Evolutionary conservation across 305 asterid species (phyloP).

Genomic region (Fraxinus xanthoxyloides): DNA sequence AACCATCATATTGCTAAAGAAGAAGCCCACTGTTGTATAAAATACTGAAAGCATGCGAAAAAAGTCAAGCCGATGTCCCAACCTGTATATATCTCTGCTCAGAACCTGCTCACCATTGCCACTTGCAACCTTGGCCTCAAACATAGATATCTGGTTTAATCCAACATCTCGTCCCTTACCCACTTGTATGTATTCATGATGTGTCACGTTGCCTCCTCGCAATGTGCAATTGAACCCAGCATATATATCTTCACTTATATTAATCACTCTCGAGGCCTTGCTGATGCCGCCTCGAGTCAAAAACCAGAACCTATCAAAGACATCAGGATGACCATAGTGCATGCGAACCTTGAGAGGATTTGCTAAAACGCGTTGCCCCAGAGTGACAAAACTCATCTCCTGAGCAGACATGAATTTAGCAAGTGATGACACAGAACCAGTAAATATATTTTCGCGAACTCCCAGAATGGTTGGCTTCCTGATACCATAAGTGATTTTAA

Average conservation of each 20-base stretch:
- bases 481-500: conserved; percentile 62
- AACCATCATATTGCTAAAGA: conserved; percentile 81
- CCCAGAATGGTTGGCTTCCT: conserved; percentile 91
- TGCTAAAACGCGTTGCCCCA: conserved; percentile 92
- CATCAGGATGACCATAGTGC: conserved; percentile 98
- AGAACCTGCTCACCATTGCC: conserved; percentile 91
- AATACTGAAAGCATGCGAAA: conserved; percentile 96
- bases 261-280: conserved; percentile 92
- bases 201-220: conserved; percentile 95
- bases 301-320: conserved; percentile 92
- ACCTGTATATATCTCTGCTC: conserved; percentile 88
- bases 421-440: conserved; percentile 94
- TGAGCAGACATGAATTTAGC: conserved; percentile 99
- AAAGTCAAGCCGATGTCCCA: conserved; percentile 93
- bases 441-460: conserved; percentile 90
- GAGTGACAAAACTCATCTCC: conserved; percentile 91
- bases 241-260: conserved; percentile 90
- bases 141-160: conserved; percentile 91
- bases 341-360: conserved; percentile 85
- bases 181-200: conserved; percentile 93
- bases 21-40: conserved; percentile 86
- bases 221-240: conserved; percentile 96
- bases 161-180: conserved; percentile 99
- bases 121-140: conserved; percentile 95
- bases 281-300: conserved; percentile 93